Base-by-base conservation (phyloP, 805 yeast genomes). In the Wickerhamiella kazuoi region DNA sequence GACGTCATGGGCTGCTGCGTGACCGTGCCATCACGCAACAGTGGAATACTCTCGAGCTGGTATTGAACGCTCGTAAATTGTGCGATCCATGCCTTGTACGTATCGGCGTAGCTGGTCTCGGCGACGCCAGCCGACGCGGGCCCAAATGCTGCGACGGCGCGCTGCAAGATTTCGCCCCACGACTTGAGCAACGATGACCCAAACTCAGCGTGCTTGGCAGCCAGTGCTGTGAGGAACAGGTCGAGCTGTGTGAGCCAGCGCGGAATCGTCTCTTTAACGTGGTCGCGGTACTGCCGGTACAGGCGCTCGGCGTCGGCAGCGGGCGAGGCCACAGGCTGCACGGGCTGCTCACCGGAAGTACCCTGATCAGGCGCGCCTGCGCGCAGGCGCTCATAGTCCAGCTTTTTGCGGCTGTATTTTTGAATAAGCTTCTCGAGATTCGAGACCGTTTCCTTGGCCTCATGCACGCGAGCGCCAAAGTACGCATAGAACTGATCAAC, bases 381-480 rank as follows among this genome's bases (percentile, higher is more conserved):
- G n/a, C 26, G n/a, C 16, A 7, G 11, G 8, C 63, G 50, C 43
- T 59, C 63, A 43, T 47, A 60, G 46, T 59, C 63, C 23, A 57
- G 44, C 49, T 60, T 59, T 46, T 59, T 59, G 47, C 57, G 62
- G 21, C 52, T 57, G 2, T 62, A 50, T 40, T 59, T 58, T 40
- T 47, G 54, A 26, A 58, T 48, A 3, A 56, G 50, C 43, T 56
- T 54, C 34, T 48, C 49, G 9, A 52, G 40, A 8, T 54, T 53
- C 30, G 42, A 40, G 26, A 50, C 41, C 3, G 46, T 48, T 4
- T 44, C 47, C 37, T 46, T 42, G 21, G 53, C 44, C 17, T 42
- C 48, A 6, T 43, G 47, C 9, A 47, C 37, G 20, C 47, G 41
- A 17, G 41, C 55, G 8, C 48, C 43, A 41, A 53, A 53, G 33